Evolutionary conservation across 176 grass and related monocot genomes (phyloP), one percentile per base, ranked within the genome.

Genomic region (Carex kokanica): DNA sequence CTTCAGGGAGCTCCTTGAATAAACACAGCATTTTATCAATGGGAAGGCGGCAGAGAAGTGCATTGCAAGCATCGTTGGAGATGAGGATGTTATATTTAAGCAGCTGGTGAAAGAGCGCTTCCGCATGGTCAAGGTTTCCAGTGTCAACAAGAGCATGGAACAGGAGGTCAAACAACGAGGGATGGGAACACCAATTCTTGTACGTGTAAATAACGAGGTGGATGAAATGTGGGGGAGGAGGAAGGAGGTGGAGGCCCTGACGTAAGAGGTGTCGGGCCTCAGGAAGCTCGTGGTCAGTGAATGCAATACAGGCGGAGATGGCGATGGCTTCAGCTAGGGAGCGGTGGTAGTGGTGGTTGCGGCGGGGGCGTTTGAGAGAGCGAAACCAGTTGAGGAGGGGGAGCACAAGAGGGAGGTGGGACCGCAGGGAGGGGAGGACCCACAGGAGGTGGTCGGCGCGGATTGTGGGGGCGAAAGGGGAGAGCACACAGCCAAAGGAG

Each of bases 121-220:
- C 57, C 0, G 88, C 88, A 40, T 84, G 74, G 41, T 87, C 81
- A 41, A 87, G 64, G 34, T 87, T 25, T 5, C 62, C 82, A 13
- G 87, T 88, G 66, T 84, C 84, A 36, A 91, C 87, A 55, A 93
- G 71, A 36, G 90, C 91, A 40, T 72, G 53, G 53, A 98, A 88
- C 72, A 98, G 92, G 47, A 94, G 79, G 69, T 94, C 92, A 88
- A 94, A 94, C 32, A 93, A 88, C 59, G 73, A 82, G 31, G 95
- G 95, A 55, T 90, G 62, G 13, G 90, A 92, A n/a, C 90, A 98
- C 88, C 93, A 98, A 38, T 90, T 47, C 84, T 93, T 98, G 78
- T 98, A 98, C 5, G 92, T 91, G 87, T 61, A 88, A 73, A 98
- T 87, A 66, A 94, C 91, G 17, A 89, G 85, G 53, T 93, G 85